phyloP scores from a whole-genome alignment of 257 asterid genomes.

The Nicotiana sylvestris region DNA sequence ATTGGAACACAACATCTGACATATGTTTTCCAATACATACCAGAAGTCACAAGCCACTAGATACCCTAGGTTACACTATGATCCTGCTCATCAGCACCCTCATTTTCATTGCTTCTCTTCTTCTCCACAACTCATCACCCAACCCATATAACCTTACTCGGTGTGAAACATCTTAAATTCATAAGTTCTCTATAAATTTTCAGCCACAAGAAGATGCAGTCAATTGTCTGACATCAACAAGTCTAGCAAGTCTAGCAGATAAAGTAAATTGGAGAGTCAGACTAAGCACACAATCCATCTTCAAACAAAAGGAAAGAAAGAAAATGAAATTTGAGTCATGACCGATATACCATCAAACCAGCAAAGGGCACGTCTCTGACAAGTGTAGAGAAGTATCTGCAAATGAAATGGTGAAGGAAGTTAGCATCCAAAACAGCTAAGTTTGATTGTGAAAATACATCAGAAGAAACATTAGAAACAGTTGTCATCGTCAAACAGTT shows the following conservation, averaged over 20 bases:
- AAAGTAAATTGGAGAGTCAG: background rate
- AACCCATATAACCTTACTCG: background rate
- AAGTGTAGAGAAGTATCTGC: conserved; percentile 82
- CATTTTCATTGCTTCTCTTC: background rate
- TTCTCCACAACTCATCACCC: background rate
- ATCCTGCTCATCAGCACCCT: background rate
- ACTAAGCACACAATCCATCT: background rate
- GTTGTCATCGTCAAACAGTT: background rate
- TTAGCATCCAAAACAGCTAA: background rate
- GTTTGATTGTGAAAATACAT: background rate
- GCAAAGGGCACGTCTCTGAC: conserved; percentile 88
- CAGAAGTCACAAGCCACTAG: background rate
- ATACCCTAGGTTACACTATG: background rate
- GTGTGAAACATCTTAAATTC: background rate
- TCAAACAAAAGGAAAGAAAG: background rate
- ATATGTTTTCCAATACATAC: background rate
- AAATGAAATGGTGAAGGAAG: conserved; percentile 14
- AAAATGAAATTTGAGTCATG: background rate
- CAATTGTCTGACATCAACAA: background rate
- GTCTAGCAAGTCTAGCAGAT: background rate
- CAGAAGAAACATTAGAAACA: background rate
- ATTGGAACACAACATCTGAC: background rate
- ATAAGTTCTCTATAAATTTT: background rate
- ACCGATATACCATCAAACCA: conserved; percentile 66
- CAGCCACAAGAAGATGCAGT: background rate